phyloP scores from a whole-genome alignment of 2,329 filamentous ascomycete species.

The Coniochaeta sp. region DNA sequence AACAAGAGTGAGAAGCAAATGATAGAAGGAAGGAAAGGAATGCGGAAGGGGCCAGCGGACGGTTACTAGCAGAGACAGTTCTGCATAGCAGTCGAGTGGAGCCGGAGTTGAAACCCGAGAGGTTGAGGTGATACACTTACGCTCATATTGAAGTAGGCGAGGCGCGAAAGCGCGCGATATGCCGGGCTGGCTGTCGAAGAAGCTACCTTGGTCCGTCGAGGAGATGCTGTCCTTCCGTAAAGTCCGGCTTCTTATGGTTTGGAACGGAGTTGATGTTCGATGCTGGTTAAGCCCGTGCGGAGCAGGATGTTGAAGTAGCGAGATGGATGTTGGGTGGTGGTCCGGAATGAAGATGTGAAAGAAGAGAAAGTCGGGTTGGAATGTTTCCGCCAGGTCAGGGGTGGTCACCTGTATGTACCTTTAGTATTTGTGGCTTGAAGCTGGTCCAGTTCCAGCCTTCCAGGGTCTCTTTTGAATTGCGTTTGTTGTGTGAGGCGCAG shows the following conservation, averaged over 20 bases:
- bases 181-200: not conserved
- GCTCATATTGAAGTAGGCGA: slow-evolving; percentile 32
- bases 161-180: slow-evolving; percentile 6
- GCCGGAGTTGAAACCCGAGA: slow-evolving; percentile 12
- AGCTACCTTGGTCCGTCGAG: not conserved
- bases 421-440: not conserved
- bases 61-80: not conserved
- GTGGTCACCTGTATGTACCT: not conserved
- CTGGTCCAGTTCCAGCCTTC: not conserved
- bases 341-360: not conserved
- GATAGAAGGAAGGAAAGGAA: not conserved
- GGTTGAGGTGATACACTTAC: slow-evolving; percentile 32
- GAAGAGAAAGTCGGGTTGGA: not conserved
- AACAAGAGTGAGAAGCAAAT: not conserved
- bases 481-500: not conserved
- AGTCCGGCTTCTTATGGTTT: not conserved
- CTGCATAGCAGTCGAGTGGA: slow-evolving; percentile 2
- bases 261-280: not conserved
- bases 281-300: not conserved
- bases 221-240: not conserved
- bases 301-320: not conserved
- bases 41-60: not conserved
- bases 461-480: not conserved
- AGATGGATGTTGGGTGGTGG: not conserved
- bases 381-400: not conserved